Evolutionary conservation across 225 moss, liverwort and hornwort species (phyloP).

Genomic region (Pseudoscleropodium purum): DNA sequence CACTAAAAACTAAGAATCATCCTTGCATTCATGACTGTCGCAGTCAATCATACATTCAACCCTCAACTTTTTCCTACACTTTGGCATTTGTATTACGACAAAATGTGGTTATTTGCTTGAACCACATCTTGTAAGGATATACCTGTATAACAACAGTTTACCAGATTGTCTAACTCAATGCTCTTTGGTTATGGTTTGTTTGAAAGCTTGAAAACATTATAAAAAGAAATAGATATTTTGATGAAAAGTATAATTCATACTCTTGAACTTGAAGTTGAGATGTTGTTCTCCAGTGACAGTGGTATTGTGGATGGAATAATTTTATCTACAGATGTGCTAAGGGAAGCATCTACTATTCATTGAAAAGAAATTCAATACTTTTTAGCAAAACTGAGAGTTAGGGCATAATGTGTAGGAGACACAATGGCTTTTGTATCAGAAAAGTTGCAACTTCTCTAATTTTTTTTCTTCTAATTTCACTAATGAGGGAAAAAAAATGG

Average conservation of each 20-base stretch:
- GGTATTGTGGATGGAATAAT: not conserved
- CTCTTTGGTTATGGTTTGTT: not conserved
- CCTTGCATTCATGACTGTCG: not conserved
- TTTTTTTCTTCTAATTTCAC: too few species aligned
- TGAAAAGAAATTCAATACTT: too few species aligned
- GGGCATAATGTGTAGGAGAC: too few species aligned
- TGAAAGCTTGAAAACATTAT: not conserved
- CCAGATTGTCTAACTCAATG: too few species aligned
- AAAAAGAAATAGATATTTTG: not conserved
- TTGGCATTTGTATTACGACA: not conserved
- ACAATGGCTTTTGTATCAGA: too few species aligned
- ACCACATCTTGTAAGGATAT: not conserved
- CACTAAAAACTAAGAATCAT: not conserved
- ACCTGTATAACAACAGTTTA: not conserved
- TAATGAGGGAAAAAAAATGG: too few species aligned
- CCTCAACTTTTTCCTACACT: not conserved
- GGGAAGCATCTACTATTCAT: too few species aligned
- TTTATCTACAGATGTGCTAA: not conserved
- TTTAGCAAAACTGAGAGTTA: too few species aligned
- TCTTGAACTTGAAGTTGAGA: not conserved
- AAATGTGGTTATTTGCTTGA: not conserved
- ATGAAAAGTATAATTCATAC: not conserved
- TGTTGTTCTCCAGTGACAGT: rapidly evolving
- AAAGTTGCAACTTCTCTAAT: too few species aligned
- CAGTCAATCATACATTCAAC: not conserved